Evolutionary conservation across 1,139 yeast species (phyloP), one percentile per base, ranked within the genome.

Genomic region (Taphrina communis): DNA sequence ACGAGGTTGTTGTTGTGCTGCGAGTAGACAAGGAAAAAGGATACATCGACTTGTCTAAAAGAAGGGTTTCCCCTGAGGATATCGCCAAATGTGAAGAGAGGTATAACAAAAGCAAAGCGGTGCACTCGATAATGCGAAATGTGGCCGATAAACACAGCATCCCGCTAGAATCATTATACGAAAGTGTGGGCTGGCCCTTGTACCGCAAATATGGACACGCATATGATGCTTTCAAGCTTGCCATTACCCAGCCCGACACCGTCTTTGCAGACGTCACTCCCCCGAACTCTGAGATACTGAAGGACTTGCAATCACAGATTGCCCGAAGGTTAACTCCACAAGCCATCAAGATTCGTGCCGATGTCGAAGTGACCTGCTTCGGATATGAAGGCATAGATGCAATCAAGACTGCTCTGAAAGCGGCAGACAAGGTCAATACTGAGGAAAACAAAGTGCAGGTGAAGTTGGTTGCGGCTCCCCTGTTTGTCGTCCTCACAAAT

Each of bases 311-410:
- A 61, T 70, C 71, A 35, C 75, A 74, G 63, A 93, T 94, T 76
- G 85, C 95, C 70, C 88, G 96, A 80, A 89, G 97, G 80, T 86
- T 94, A 79, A 94, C 99, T 56, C 99, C 99, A 71, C 97, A 94
- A 82, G 97, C 98, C 53, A 92, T 92, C 76, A 95, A 94, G 82
- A 89, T 95, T 77, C 89, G 99, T 80, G 97, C 99, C 38, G 99
- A 94, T 79, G 90, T 94, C 69, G 98, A 94, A 80, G 98, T 94
- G 53, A 92, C 97, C 46, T 94, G 99, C 80, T 94, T 93, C 82
- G 86, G 95, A 73, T 94, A 94, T 80, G 98, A 94, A 79, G 99
- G 99, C 79, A 92, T 94, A 74, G 97, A 93, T 78, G 99, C 99
- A 73, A 93, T 94, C 77, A 93, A 93, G 81, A 84, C 83, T 72